Evolutionary conservation across 2,329 filamentous ascomycete genomes (phyloP).

Genomic region (Fonsecaea erecta): DNA sequence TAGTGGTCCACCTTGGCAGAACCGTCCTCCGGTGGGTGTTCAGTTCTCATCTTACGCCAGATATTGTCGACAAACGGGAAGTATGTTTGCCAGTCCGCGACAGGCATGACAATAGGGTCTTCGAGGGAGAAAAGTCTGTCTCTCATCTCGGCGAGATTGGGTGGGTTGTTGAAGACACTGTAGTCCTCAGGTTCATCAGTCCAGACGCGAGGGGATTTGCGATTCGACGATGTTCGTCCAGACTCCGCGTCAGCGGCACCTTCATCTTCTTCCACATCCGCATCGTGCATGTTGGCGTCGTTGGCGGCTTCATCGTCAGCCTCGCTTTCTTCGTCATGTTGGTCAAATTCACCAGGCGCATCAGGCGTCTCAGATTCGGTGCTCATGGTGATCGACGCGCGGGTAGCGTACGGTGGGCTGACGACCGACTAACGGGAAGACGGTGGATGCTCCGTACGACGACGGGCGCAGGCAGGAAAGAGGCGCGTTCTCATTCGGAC

Average conservation of each 20-base stretch:
- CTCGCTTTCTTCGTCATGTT: conserved; percentile 30
- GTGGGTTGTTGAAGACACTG: conserved; percentile 49
- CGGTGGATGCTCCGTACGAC: conserved; percentile 38
- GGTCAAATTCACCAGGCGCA: conserved; percentile 19
- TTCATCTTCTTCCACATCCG: conserved; percentile 23
- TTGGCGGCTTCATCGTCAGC: conserved; percentile 25
- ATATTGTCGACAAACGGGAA: conserved; percentile 57
- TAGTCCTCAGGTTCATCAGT: conserved; percentile 31
- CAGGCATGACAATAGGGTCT: conserved; percentile 52
- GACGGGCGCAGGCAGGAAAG: conserved; percentile 41
- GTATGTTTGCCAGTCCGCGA: conserved; percentile 53
- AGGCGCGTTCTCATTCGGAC: conserved; percentile 34
- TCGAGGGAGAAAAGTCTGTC: conserved; percentile 52
- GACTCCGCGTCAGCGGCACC: conserved; percentile 10
- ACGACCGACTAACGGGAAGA: conserved; percentile 6
- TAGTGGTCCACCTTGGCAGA: conserved; percentile 54
- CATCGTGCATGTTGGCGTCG: conserved; percentile 26
- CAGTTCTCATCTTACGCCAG: conserved; percentile 53
- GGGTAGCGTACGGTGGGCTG: neutral
- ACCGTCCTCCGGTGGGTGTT: conserved; percentile 38
- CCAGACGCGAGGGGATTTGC: conserved; percentile 25
- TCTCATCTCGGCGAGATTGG: conserved; percentile 50
- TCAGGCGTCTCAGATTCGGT: conserved; percentile 30
- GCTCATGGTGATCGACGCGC: conserved; percentile 26
- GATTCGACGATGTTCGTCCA: conserved; percentile 24